Evolutionary conservation across 495 filamentous ascomycete genomes (phyloP).

Genomic region (Poronia punctata): DNA sequence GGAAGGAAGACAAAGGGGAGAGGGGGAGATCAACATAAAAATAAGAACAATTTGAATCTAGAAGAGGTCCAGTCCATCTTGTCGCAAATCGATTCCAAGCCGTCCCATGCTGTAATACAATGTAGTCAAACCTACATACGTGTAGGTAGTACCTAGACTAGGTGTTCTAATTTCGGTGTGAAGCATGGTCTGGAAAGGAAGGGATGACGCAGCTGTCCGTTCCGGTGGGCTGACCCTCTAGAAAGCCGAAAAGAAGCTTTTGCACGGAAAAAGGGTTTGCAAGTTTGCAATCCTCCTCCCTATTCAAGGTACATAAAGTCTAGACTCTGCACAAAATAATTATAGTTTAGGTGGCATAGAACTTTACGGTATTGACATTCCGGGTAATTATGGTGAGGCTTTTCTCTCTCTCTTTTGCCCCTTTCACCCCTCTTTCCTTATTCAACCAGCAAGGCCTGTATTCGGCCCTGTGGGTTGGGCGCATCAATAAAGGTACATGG

Average conservation of each 20-base stretch:
- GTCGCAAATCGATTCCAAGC: slow-evolving; percentile 6
- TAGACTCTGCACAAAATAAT: neutral
- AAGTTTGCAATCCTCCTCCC: neutral
- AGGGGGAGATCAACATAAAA: too few species aligned
- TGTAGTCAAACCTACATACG: too few species aligned
- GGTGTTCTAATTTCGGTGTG: slow-evolving; percentile 8
- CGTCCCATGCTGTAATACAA: slow-evolving; percentile 3
- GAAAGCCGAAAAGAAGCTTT: neutral
- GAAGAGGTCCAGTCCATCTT: too few species aligned
- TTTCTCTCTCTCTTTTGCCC: neutral
- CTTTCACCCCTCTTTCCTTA: neutral
- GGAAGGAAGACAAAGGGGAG: too few species aligned
- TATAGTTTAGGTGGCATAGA: too few species aligned
- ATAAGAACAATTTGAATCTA: too few species aligned
- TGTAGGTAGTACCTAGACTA: too few species aligned
- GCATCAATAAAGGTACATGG: neutral
- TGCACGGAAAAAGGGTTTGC: neutral
- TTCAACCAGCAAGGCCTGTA: slow-evolving; percentile 4
- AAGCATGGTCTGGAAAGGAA: neutral
- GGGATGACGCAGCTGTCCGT: slow-evolving; percentile 1
- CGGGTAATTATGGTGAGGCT: slow-evolving; percentile 5
- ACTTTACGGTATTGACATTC: neutral
- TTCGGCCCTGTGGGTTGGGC: slow-evolving; percentile 6
- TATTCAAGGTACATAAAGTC: neutral
- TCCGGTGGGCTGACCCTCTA: neutral